These are phyloP conservation scores for Neodidymelliopsis sp. DNA, from an alignment of 2,329 filamentous ascomycete species.

Conservation along the genomic window DNA sequence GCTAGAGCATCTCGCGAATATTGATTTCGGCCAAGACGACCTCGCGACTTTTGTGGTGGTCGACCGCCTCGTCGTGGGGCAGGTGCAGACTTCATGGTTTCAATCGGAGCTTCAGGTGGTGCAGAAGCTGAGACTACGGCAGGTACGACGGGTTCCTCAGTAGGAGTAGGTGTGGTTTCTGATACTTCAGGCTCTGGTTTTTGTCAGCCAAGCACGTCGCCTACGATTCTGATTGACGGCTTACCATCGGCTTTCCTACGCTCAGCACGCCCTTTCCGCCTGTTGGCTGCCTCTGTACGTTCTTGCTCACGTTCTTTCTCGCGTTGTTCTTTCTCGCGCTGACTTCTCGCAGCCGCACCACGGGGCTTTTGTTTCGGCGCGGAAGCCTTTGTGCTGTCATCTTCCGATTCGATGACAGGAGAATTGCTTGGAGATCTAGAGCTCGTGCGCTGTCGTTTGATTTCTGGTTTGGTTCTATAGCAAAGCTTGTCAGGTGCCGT, in stretches of 20 bases:
- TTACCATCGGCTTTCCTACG: slow-evolving; percentile 82
- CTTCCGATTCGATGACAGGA: slow-evolving; percentile 73
- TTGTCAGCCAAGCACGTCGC: slow-evolving; percentile 35
- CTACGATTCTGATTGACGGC: slow-evolving; percentile 23
- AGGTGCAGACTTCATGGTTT: slow-evolving; percentile 38
- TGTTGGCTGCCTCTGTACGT: slow-evolving; percentile 75
- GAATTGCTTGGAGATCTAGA: slow-evolving; percentile 56
- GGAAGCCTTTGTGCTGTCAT: slow-evolving; percentile 63
- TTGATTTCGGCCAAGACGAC: slow-evolving; percentile 49
- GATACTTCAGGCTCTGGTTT: slow-evolving; percentile 37
- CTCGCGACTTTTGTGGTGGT: slow-evolving; percentile 43
- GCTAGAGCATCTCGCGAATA: slow-evolving; percentile 46
- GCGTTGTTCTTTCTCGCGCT: slow-evolving; percentile 69
- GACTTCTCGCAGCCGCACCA: slow-evolving; percentile 56
- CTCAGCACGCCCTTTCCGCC: slow-evolving; percentile 83
- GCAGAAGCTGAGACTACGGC: slow-evolving; percentile 33
- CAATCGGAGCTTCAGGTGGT: slow-evolving; percentile 34
- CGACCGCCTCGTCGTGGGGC: slow-evolving; percentile 44
- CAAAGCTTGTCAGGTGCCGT: slow-evolving; percentile 41
- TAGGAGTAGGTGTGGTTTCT: slow-evolving; percentile 33
- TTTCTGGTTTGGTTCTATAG: slow-evolving; percentile 70
- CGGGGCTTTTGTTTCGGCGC: slow-evolving; percentile 54
- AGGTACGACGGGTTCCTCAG: slow-evolving; percentile 38
- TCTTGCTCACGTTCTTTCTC: slow-evolving; percentile 74
- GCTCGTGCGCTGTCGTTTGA: slow-evolving; percentile 83